Evolutionary conservation across 192 early-diverging fungal species (phyloP).

Genomic region (Backusella parvicylindrica): DNA sequence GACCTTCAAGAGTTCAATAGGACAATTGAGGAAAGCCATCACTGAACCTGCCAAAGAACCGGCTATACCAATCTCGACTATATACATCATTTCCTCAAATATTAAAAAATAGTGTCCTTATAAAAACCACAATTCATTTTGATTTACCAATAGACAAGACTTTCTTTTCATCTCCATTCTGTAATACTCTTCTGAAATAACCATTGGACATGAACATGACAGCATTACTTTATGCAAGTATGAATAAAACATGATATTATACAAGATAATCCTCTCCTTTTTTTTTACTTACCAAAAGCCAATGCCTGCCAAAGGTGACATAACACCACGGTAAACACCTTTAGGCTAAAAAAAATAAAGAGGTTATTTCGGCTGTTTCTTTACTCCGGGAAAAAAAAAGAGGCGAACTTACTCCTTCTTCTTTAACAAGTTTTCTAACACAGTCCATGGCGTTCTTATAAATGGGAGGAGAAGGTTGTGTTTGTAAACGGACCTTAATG

Average conservation of each 20-base stretch:
- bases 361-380: not conserved
- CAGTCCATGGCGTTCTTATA: slow-evolving; percentile 61
- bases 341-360: slow-evolving; percentile 32
- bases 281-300: slow-evolving; percentile 56
- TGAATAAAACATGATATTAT: not conserved
- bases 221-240: slow-evolving; percentile 51
- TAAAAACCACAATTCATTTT: not conserved
- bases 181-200: slow-evolving; percentile 53
- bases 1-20: slow-evolving; percentile 68
- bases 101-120: not conserved
- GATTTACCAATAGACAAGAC: slow-evolving; percentile 45
- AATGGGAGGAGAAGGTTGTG: slow-evolving; percentile 53
- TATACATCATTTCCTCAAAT: slow-evolving; percentile 1
- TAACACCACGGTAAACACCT: slow-evolving; percentile 69
- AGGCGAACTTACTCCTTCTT: slow-evolving; percentile 63
- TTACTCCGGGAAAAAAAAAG: not conserved
- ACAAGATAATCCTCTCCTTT: not conserved
- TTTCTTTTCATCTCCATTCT: slow-evolving; percentile 40
- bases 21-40: slow-evolving; percentile 69
- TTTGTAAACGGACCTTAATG: slow-evolving; percentile 67
- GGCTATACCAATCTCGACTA: slow-evolving; percentile 48
- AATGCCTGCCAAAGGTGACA: slow-evolving; percentile 66
- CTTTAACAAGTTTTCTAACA: slow-evolving; percentile 42
- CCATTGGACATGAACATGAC: slow-evolving; percentile 67
- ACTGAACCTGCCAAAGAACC: slow-evolving; percentile 63